Conservation (phyloP, 805 yeast genomes). For the Osmozyma mogii region DNA sequence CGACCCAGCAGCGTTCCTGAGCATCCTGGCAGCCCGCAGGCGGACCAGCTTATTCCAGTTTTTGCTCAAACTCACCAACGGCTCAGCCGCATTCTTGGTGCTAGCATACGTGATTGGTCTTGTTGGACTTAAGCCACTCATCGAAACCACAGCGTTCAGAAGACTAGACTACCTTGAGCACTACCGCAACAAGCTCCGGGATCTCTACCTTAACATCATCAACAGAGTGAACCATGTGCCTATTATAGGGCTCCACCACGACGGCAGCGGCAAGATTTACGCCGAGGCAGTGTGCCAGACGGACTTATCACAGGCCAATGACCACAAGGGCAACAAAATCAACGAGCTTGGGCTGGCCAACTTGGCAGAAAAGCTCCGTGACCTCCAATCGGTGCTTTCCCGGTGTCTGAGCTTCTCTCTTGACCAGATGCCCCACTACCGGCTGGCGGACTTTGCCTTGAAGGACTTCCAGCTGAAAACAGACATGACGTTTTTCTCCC, state of each 20-base stretch:
- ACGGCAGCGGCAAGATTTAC: slow-evolving; percentile 22
- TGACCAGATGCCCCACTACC: slow-evolving; percentile 26
- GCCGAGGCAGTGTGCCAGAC: slow-evolving; percentile 35
- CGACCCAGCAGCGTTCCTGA: slow-evolving; percentile 21
- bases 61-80: slow-evolving; percentile 24
- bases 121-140: slow-evolving; percentile 27
- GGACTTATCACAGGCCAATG: no score
- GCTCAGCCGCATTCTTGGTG: slow-evolving; percentile 24
- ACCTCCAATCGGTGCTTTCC: slow-evolving; percentile 15
- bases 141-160: slow-evolving; percentile 21
- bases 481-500: slow-evolving; percentile 28
- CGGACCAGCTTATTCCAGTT: slow-evolving; percentile 19
- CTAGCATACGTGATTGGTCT: slow-evolving; percentile 25
- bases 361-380: slow-evolving; percentile 17
- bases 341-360: slow-evolving; percentile 15
- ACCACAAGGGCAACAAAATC: slow-evolving; percentile 9
- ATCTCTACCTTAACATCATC: slow-evolving; percentile 25
- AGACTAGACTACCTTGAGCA: slow-evolving; percentile 28
- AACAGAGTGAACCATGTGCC: slow-evolving; percentile 31
- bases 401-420: slow-evolving; percentile 21
- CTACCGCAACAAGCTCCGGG: slow-evolving; percentile 26
- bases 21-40: slow-evolving; percentile 11
- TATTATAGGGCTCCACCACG: slow-evolving; percentile 26
- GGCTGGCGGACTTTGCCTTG: slow-evolving; percentile 18
- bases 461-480: slow-evolving; percentile 30